These are phyloP conservation scores for Ustilaginoidea virens DNA, from an alignment of 2,329 filamentous ascomycete genomes.

Conservation along the genomic window DNA sequence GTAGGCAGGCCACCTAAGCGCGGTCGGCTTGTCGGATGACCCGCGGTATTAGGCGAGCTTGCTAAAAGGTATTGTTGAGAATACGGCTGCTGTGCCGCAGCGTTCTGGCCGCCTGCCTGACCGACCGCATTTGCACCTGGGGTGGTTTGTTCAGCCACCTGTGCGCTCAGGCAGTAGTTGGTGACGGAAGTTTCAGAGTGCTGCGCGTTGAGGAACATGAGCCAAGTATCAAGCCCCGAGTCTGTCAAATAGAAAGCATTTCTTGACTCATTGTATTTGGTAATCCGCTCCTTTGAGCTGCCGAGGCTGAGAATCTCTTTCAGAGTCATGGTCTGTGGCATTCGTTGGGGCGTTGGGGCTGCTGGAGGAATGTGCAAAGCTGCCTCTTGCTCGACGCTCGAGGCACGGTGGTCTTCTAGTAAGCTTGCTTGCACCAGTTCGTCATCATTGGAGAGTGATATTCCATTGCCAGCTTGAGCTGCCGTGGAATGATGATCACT, in stretches of 20 bases:
- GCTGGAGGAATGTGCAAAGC: constrained; percentile 1
- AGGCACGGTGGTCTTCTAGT: too few species aligned
- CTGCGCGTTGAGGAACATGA: constrained; percentile 27
- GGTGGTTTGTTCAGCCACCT: constrained; percentile 5
- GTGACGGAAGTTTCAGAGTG: constrained; percentile 25
- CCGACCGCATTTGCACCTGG: constrained; percentile 9
- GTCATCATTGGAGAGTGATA: constrained; percentile 31
- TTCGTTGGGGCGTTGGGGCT: constrained; percentile 5
- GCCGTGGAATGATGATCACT: constrained; percentile 15
- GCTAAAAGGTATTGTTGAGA: constrained; percentile 42
- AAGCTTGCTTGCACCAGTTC: constrained; percentile 19
- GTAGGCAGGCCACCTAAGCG: constrained; percentile 19
- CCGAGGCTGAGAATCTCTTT: constrained; percentile 62
- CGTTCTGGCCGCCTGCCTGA: constrained; percentile 10
- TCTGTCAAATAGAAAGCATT: constrained; percentile 56
- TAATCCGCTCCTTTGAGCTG: constrained; percentile 51
- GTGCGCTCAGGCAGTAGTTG: constrained; percentile 11
- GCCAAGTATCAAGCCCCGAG: constrained; percentile 53
- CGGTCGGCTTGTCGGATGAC: constrained; percentile 18
- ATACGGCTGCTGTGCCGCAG: constrained; percentile 29
- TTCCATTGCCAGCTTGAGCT: constrained; percentile 11
- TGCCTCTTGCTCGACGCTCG: too few species aligned
- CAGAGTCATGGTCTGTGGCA: constrained; percentile 38
- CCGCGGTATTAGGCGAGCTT: constrained; percentile 13
- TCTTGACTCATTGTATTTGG: constrained; percentile 57